These are phyloP conservation scores for Paecilomyces formosus DNA, from an alignment of 2,329 filamentous ascomycete genomes.

Conservation along the genomic window DNA sequence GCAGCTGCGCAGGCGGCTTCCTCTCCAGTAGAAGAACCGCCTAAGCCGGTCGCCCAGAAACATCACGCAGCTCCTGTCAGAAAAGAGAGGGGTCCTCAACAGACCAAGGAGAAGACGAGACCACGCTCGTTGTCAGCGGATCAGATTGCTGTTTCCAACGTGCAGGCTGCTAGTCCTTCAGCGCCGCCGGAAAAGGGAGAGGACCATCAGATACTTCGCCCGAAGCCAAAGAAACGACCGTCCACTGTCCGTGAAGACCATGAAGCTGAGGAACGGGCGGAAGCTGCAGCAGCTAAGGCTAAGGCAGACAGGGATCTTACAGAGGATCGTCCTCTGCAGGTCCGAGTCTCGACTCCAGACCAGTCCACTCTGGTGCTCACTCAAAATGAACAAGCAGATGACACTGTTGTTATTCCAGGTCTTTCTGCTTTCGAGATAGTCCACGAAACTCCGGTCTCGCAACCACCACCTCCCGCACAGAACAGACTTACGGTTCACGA, in stretches of 20 bases:
- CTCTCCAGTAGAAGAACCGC: constrained; percentile 7
- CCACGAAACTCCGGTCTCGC: background rate
- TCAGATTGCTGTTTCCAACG: background rate
- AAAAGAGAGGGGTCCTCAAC: background rate
- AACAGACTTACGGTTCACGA: background rate
- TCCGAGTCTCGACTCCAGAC: background rate
- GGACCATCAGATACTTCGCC: constrained; percentile 14
- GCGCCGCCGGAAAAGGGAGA: constrained; percentile 3
- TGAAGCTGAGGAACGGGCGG: constrained; percentile 23
- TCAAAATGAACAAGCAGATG: background rate
- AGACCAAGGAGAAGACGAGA: constrained; percentile 16
- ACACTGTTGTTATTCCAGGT: background rate
- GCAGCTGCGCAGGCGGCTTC: constrained; percentile 21
- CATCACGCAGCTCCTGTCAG: background rate
- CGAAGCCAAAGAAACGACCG: constrained; percentile 26
- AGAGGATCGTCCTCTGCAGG: background rate
- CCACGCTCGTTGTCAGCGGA: background rate
- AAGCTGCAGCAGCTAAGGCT: background rate
- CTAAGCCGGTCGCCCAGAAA: constrained; percentile 1
- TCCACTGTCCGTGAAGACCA: constrained; percentile 36
- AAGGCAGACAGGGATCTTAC: background rate
- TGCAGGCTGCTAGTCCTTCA: background rate
- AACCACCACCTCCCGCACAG: constrained; percentile 1
- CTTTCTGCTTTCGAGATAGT: background rate
- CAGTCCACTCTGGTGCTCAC: background rate